Conservation (phyloP, 2,329 filamentous ascomycete genomes). For the Cytospora piceae region DNA sequence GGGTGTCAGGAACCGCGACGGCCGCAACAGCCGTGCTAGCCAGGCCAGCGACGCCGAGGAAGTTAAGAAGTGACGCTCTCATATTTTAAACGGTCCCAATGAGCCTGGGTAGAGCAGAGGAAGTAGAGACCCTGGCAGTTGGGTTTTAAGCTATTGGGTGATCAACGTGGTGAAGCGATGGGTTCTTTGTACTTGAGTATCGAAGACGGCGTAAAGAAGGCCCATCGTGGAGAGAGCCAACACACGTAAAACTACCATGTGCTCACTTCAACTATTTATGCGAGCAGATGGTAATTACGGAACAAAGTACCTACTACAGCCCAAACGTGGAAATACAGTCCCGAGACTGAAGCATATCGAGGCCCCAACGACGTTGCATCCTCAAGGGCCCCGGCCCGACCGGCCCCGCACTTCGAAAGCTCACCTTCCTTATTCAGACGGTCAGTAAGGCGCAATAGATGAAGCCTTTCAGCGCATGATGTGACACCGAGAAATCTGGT, state of each 20-base stretch:
- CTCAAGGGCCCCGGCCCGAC: neutral
- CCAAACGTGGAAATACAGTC: neutral
- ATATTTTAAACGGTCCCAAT: neutral
- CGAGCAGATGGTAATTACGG: too few species aligned
- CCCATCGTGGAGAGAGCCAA: neutral
- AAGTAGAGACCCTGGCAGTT: neutral
- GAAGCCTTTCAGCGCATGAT: neutral
- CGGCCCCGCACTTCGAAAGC: neutral
- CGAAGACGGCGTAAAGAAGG: neutral
- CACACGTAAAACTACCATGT: neutral
- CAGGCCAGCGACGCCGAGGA: neutral
- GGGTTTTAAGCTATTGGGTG: neutral
- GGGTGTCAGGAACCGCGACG: constrained; percentile 26
- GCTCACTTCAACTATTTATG: too few species aligned
- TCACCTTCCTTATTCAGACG: neutral
- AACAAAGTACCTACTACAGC: too few species aligned
- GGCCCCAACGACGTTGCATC: neutral
- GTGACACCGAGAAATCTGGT: neutral
- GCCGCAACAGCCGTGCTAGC: neutral
- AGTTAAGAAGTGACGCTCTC: neutral
- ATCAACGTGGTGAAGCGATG: neutral
- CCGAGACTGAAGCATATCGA: neutral
- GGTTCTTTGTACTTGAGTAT: neutral
- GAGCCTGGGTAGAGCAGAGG: neutral
- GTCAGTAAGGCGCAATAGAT: neutral